A percentile compares a stretch with the other conserved stretches of the same genome.
Evolutionary conservation across 768 basidiomycete species (phyloP).

Genomic region (Mycena kentingensis): DNA sequence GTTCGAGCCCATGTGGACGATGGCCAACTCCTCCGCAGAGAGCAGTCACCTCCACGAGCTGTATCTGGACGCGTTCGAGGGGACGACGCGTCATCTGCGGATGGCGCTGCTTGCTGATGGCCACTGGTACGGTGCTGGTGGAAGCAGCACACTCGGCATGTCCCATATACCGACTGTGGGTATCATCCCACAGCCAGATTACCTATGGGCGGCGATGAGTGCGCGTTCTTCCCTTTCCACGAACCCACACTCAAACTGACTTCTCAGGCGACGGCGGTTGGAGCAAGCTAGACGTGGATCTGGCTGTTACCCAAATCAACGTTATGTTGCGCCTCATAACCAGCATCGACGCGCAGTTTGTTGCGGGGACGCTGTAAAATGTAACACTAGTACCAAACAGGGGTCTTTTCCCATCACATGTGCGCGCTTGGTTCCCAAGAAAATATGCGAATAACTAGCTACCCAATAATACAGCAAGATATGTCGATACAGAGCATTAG

Average conservation of each 20-base stretch:
- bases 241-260: too few relatives aligned
- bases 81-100: conserved; percentile 27
- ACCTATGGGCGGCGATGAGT: conserved; percentile 33
- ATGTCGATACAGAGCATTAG: neutral
- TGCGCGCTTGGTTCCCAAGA: too few relatives aligned
- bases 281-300: conserved; percentile 30
- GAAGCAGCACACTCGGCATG: conserved; percentile 30
- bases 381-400: conserved; percentile 1
- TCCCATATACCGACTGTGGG: conserved; percentile 33
- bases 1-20: conserved; percentile 37
- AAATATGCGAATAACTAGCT: too few relatives aligned
- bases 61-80: conserved; percentile 32
- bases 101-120: conserved; percentile 31
- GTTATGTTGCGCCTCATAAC: conserved; percentile 28
- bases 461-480: conserved; percentile 1
- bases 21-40: conserved; percentile 29
- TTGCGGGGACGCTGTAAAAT: conserved; percentile 9
- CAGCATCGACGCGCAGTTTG: conserved; percentile 27
- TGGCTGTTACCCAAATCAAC: conserved; percentile 32
- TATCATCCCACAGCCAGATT: conserved; percentile 36
- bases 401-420: too few relatives aligned
- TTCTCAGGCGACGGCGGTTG: conserved; percentile 35
- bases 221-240: too few relatives aligned
- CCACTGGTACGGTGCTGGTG: conserved; percentile 35
- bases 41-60: conserved; percentile 27